phyloP scores from a whole-genome alignment of 192 early-diverging fungal genomes.

The Oehlia diaphana region DNA sequence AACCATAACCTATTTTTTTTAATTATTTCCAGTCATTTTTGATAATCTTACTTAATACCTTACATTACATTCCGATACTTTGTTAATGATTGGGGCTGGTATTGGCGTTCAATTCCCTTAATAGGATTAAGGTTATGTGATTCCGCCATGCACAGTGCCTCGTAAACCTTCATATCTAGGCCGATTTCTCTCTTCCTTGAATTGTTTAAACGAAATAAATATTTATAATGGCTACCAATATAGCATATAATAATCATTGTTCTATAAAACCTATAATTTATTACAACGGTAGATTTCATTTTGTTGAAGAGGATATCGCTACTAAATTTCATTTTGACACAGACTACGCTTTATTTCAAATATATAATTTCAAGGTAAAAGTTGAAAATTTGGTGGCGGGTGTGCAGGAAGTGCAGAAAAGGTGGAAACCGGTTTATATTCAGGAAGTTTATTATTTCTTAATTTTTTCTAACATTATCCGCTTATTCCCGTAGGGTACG shows the following conservation, averaged over 20 bases:
- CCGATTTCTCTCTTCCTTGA: background rate
- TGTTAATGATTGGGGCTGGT: background rate
- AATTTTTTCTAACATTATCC: too few species aligned
- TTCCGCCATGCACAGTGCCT: background rate
- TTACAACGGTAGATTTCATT: constrained; percentile 18
- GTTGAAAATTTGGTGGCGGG: background rate
- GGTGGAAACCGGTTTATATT: background rate
- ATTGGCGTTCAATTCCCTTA: background rate
- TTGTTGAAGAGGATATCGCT: constrained; percentile 19
- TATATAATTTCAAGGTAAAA: constrained; percentile 16
- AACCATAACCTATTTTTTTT: too few species aligned
- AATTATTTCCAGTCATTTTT: too few species aligned
- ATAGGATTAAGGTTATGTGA: background rate
- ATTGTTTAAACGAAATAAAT: background rate
- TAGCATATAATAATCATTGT: background rate
- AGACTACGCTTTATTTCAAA: constrained; percentile 22
- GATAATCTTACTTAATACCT: background rate
- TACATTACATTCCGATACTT: background rate
- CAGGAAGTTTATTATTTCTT: background rate
- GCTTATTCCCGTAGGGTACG: background rate
- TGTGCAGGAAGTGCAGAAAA: background rate
- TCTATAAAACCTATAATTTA: constrained; percentile 16
- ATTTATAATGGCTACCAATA: background rate
- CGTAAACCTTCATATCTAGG: background rate
- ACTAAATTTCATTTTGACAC: constrained; percentile 10